Base-by-base conservation (phyloP, 352 stramenopile species). In the Globisporangium yorkense region DNA sequence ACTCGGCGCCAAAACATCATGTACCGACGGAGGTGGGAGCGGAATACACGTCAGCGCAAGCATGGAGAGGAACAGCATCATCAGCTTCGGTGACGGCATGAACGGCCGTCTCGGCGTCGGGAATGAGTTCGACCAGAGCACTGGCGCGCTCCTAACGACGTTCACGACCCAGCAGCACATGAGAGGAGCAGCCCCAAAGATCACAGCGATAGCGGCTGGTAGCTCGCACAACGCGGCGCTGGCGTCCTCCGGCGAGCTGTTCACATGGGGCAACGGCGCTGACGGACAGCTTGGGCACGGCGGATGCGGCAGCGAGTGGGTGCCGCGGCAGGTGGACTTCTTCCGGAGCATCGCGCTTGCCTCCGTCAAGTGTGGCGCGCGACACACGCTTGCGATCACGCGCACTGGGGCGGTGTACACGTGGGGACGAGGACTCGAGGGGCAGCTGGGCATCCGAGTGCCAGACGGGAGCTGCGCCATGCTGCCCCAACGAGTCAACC, bases 41-140 rank as follows among this genome's bases (percentile, higher is more conserved):
- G 10, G 39, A 0, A 18, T 27, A 61, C 51, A 37, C 35, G 40
- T 18, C 9, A 29, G n/a, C 5, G 24, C 18, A 12, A 64, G 44
- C 18, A 54, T 63, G 6, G 24, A 39, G 5, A 79, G 74, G 62
- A 72, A 63, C 12, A 61, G 72, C 21, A 72, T 91, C 49, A 74
- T 91, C 12, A 65, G 71, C 0, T 91, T 88, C 58, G 80, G 80
- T 2, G 80, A 91, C 54, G 77, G 77, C 8, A 78, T 84, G 64
- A 87, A 91, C 40, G 80, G 80, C 1, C 67, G 80, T 9, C 74
- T 91, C 0, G 78, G 80, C 1, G 43, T 85, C 3, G 80, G 80
- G 4, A 68, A 75, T 1, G 80, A 91, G 37, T 55, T 29, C 3
- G 78, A 91, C 59, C 67, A 74, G 41, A 13, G 58, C 18, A 70